Percentiles rank a stretch among this genome's conserved stretches.
These are phyloP conservation scores for Actinomortierella wolfii DNA, from an alignment of 371 early-diverging fungal species.

Conservation along the genomic window DNA sequence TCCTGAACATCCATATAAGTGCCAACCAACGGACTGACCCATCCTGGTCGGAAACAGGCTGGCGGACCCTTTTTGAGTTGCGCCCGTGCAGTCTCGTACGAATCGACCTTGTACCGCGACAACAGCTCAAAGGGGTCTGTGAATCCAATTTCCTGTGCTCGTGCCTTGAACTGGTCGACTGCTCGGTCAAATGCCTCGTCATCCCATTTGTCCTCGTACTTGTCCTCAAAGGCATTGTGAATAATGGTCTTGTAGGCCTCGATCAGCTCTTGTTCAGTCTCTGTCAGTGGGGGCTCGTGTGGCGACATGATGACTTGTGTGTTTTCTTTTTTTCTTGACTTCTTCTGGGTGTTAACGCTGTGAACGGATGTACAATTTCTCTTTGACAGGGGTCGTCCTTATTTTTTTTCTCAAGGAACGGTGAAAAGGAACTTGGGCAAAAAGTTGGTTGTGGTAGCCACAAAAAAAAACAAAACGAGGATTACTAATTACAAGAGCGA, in stretches of 20 bases:
- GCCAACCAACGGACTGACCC: conserved; percentile 32
- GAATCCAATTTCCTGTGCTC: conserved; percentile 34
- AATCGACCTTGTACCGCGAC: conserved; percentile 22
- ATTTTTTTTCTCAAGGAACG: too few relatives aligned
- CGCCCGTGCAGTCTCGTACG: conserved; percentile 26
- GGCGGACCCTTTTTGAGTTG: conserved; percentile 37
- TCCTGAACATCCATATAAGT: conserved; percentile 6
- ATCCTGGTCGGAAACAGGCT: conserved; percentile 33
- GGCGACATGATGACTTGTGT: conserved; percentile 6
- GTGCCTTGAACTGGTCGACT: conserved; percentile 28
- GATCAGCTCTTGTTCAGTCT: conserved; percentile 17
- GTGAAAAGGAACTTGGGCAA: too few relatives aligned
- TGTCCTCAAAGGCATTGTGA: conserved; percentile 42
- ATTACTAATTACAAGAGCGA: too few relatives aligned
- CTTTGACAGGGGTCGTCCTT: too few relatives aligned
- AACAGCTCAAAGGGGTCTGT: conserved; percentile 34
- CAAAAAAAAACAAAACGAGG: too few relatives aligned
- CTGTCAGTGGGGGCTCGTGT: conserved; percentile 16
- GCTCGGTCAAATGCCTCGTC: conserved; percentile 38
- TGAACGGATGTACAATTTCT: too few relatives aligned
- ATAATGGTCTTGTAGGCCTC: conserved; percentile 35
- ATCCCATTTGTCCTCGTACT: conserved; percentile 43
- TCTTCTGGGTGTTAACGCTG: background rate
- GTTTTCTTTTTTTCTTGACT: background rate
- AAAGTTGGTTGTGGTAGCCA: too few relatives aligned